These are phyloP conservation scores for Globisporangium viniferum DNA, from an alignment of 352 stramenopile genomes.

Conservation along the genomic window DNA sequence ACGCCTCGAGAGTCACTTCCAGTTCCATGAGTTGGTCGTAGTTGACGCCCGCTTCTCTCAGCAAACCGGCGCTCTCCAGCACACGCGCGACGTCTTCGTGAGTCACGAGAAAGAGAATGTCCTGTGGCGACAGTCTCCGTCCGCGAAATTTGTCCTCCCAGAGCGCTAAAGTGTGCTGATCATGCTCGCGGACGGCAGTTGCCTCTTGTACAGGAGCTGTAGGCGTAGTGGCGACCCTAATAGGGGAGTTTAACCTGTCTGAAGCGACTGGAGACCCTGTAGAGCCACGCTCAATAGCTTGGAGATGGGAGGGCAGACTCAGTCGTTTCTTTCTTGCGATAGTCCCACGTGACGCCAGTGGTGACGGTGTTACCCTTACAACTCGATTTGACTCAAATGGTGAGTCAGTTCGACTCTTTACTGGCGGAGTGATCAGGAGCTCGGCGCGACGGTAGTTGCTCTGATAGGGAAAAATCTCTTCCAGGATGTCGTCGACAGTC, in stretches of 20 bases:
- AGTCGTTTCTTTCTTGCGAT: slow-evolving; percentile 16
- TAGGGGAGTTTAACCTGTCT: background rate
- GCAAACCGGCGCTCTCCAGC: slow-evolving; percentile 42
- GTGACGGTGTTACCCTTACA: background rate
- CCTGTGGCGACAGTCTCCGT: slow-evolving; percentile 31
- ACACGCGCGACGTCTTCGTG: slow-evolving; percentile 34
- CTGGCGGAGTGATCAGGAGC: slow-evolving; percentile 2
- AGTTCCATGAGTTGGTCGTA: slow-evolving; percentile 58
- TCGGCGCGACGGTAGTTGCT: slow-evolving; percentile 24
- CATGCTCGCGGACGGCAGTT: slow-evolving; percentile 2
- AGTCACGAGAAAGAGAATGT: slow-evolving; percentile 44
- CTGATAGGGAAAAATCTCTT: slow-evolving; percentile 33
- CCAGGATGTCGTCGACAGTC: slow-evolving; percentile 31
- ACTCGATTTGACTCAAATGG: background rate
- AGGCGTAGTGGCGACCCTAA: background rate
- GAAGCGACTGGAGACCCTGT: background rate
- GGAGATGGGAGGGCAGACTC: slow-evolving; percentile 5
- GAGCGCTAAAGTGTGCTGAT: slow-evolving; percentile 26
- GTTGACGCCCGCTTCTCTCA: slow-evolving; percentile 27
- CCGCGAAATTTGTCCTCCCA: slow-evolving; percentile 61
- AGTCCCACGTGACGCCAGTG: background rate
- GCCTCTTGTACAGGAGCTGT: background rate
- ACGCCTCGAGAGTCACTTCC: slow-evolving; percentile 33
- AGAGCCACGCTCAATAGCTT: slow-evolving; percentile 1
- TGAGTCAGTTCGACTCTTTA: background rate